Conservation (phyloP, 345 rosid species). For the Mercurialis annua region DNA sequence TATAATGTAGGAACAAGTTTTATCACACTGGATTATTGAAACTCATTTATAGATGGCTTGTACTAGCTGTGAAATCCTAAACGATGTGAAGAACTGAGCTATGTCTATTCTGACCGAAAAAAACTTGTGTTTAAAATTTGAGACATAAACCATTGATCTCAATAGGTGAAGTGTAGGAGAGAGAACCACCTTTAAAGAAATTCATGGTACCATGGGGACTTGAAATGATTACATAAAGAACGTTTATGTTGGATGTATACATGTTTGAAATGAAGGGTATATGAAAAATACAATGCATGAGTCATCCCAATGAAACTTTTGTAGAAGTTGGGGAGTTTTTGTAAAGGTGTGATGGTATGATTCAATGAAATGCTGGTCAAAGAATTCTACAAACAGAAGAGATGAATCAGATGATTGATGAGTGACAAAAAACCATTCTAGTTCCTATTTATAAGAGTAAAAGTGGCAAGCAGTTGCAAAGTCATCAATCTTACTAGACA, state of each 20-base stretch:
- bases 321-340: neutral
- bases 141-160: neutral
- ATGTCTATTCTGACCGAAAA: no score
- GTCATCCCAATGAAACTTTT: neutral
- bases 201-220: neutral
- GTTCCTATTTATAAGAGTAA: neutral
- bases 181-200: neutral
- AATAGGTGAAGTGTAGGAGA: neutral
- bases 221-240: neutral
- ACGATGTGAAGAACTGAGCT: neutral
- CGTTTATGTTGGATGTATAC: neutral
- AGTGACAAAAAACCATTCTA: neutral
- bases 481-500: no score
- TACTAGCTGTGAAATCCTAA: no score
- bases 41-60: no score
- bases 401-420: neutral
- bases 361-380: neutral
- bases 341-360: neutral
- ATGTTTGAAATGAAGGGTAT: neutral
- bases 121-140: neutral
- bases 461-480: neutral
- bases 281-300: neutral
- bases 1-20: no score
- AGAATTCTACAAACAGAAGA: neutral
- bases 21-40: no score